phyloP scores from a whole-genome alignment of 257 asterid genomes.

The Gentiana straminea region DNA sequence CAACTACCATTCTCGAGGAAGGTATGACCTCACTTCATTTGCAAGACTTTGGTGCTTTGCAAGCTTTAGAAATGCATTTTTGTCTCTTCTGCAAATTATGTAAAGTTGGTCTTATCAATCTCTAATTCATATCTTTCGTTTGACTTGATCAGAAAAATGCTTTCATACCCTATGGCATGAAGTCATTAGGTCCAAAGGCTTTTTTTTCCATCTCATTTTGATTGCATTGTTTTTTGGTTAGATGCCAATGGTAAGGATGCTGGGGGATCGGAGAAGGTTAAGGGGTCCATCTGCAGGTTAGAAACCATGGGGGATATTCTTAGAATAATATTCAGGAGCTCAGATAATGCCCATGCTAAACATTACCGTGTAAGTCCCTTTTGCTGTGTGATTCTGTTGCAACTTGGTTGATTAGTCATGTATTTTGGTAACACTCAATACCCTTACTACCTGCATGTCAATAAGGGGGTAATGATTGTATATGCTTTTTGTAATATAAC shows the following conservation, averaged over 20 bases:
- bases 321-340: constrained; percentile 57
- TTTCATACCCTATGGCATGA: too few relatives aligned
- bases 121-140: not conserved
- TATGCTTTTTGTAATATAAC: not conserved
- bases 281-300: constrained; percentile 51
- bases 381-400: constrained; percentile 1
- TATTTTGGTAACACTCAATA: not conserved
- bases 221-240: constrained; percentile 22
- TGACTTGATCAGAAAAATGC: too few relatives aligned
- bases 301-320: constrained; percentile 84
- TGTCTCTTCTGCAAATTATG: not conserved
- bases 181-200: too few relatives aligned
- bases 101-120: not conserved
- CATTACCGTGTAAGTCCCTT: constrained; percentile 66
- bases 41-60: constrained; percentile 9
- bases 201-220: not conserved
- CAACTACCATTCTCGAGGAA: constrained; percentile 77
- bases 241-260: constrained; percentile 41
- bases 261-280: constrained; percentile 53
- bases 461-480: not conserved
- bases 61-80: constrained; percentile 1
- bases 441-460: too few relatives aligned
- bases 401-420: not conserved
- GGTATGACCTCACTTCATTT: constrained; percentile 34
- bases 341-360: constrained; percentile 58